Base-by-base conservation (phyloP, 441 rosid genomes). In the Brassica hybrid region DNA sequence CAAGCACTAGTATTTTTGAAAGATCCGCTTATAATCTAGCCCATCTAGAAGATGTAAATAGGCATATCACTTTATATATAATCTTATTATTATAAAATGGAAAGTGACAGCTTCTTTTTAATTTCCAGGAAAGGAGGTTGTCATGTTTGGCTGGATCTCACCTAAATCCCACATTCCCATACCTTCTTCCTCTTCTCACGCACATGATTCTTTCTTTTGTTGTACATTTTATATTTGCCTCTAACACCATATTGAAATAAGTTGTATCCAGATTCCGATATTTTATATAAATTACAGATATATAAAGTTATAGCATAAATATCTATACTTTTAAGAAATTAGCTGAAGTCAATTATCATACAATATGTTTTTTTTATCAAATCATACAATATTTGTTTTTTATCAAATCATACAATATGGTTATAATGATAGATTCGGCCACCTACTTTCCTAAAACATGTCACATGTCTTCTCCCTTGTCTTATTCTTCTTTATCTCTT, bases 101-200 rank as follows among this genome's bases (percentile, higher is more conserved):
- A 32, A 62, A 78, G 66, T 69, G 79, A 69, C 71, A 63, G 65
- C 8, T 62, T 72, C 12, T 62, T 54, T 18, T 14, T 52, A 7
- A 41, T 75, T 70, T 79, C 34, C 63, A 75, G 13, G 48, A 75
- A 70, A 75, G 14, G 79, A 75, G 69, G 79, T 68, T 43, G 82
- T 75, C 76, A 71, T 75, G 79, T 75, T 79, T 79, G 79, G 82
- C 79, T 79, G 82, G 82, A 79, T 79, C 79, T 74, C 82, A 79
- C 82, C 76, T 71, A 75, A 70, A 70, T 79, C 82, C 72, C 82
- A 75, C 73, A 65, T 79, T 79, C 82, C 79, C 82, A 75, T 75
- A 70, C 79, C 79, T 69, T 79, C 67, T 69, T 79, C 73, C 82
- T 70, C 72, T 70, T 79, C 76, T 79, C 48, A 69, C 50, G 82